These are phyloP conservation scores for Solanum clarkiae DNA, from an alignment of 257 asterid genomes.

Conservation along the genomic window DNA sequence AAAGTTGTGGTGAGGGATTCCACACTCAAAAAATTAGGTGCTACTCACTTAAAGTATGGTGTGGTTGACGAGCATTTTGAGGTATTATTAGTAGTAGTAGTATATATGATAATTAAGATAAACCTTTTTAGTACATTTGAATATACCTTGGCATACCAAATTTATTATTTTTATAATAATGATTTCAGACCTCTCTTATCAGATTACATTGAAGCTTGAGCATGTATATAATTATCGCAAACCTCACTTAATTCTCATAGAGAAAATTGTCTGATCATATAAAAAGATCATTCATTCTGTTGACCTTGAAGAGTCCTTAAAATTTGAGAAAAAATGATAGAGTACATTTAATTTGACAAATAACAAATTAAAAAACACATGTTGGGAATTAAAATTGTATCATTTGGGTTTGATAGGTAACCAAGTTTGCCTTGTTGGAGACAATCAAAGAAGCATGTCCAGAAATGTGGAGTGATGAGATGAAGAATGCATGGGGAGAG, in stretches of 20 bases:
- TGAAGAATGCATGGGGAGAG: slow-evolving; percentile 69
- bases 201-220: too few species aligned
- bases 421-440: slow-evolving; percentile 68
- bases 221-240: too few species aligned
- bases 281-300: too few species aligned
- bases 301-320: too few species aligned
- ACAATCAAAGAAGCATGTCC: slow-evolving; percentile 68
- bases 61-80: slow-evolving; percentile 58
- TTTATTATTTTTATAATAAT: not conserved
- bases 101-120: too few species aligned
- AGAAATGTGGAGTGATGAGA: slow-evolving; percentile 65
- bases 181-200: not conserved
- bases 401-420: slow-evolving; percentile 25
- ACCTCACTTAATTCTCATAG: too few species aligned
- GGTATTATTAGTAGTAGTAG: too few species aligned
- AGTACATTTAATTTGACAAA: not conserved
- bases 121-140: not conserved
- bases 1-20: slow-evolving; percentile 60
- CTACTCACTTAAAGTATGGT: slow-evolving; percentile 52
- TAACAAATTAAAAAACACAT: not conserved
- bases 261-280: too few species aligned
- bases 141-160: not conserved
- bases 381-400: not conserved
- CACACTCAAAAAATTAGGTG: slow-evolving; percentile 51
- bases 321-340: not conserved